These are phyloP conservation scores for Puccinia triticina DNA, from an alignment of 1,284 basidiomycete species.

Conservation along the genomic window DNA sequence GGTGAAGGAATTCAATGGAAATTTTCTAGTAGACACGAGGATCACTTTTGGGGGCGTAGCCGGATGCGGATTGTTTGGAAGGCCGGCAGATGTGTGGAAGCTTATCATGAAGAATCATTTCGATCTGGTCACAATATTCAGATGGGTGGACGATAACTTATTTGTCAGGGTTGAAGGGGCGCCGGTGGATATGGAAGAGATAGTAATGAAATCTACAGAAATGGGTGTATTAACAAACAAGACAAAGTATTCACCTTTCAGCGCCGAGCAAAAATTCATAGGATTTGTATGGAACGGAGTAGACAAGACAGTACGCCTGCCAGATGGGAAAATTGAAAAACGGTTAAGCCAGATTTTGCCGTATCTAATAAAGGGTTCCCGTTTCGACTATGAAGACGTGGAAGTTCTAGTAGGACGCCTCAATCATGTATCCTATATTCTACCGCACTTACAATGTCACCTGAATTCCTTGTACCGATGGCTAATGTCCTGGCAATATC, in stretches of 20 bases:
- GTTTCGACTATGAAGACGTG: constrained; percentile 10
- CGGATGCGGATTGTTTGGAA: constrained; percentile 20
- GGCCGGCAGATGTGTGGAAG: constrained; percentile 18
- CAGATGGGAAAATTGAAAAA: not conserved
- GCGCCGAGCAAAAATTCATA: constrained; percentile 1
- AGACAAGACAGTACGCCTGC: not conserved
- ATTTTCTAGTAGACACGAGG: not conserved
- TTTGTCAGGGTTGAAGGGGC: not conserved
- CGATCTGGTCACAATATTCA: too few relatives aligned
- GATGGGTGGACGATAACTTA: not conserved
- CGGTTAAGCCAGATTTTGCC: not conserved
- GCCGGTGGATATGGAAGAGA: not conserved
- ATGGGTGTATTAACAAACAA: constrained; percentile 20
- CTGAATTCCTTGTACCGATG: not conserved
- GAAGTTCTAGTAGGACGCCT: not conserved
- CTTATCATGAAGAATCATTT: not conserved
- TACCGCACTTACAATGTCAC: not conserved
- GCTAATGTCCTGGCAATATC: not conserved
- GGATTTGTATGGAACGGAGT: constrained; percentile 26
- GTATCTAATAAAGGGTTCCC: not conserved
- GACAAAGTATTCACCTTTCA: not conserved
- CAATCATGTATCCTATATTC: not conserved
- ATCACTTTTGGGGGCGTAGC: constrained; percentile 15
- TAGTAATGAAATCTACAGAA: not conserved
- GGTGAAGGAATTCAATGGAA: too few relatives aligned